Conservation (phyloP, 805 yeast species). For the Candida chilensis region DNA sequence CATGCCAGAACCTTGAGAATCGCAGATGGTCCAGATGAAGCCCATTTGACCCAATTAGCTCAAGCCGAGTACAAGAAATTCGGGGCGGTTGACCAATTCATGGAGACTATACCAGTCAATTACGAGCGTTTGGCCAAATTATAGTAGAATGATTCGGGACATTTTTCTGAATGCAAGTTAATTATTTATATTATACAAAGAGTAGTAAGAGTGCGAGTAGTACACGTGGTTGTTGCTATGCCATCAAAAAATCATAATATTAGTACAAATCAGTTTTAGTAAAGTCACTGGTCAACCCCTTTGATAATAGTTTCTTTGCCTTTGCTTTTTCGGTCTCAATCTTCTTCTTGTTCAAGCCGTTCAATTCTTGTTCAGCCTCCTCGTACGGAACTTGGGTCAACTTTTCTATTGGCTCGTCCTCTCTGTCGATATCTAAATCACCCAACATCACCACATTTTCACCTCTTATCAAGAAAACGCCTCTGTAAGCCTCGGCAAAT, state of each 20-base stretch:
- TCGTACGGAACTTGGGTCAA: slow-evolving; percentile 52
- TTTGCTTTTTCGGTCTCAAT: slow-evolving; percentile 32
- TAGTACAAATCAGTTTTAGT: slow-evolving; percentile 46
- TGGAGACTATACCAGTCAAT: no score
- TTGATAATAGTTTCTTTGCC: slow-evolving; percentile 37
- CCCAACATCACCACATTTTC: slow-evolving; percentile 94
- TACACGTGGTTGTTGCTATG: background rate
- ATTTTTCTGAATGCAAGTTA: no score
- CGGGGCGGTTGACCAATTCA: slow-evolving; percentile 21
- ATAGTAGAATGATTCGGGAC: no score
- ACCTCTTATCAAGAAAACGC: slow-evolving; percentile 86
- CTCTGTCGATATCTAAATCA: slow-evolving; percentile 82
- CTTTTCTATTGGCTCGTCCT: slow-evolving; percentile 56
- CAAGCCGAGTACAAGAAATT: slow-evolving; percentile 32
- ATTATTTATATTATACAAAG: no score
- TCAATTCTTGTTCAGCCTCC: slow-evolving; percentile 43
- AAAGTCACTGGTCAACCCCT: slow-evolving; percentile 51
- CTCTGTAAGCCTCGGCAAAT: slow-evolving; percentile 72
- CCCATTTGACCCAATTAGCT: slow-evolving; percentile 50
- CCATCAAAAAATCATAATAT: no score
- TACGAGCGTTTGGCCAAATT: no score
- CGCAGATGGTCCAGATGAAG: slow-evolving; percentile 68
- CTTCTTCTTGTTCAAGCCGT: slow-evolving; percentile 15
- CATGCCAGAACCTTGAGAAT: slow-evolving; percentile 45
- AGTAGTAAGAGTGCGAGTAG: slow-evolving; percentile 15